phyloP scores from a whole-genome alignment of 164 flowering plant species.

The Nymphaea thermarum region DNA sequence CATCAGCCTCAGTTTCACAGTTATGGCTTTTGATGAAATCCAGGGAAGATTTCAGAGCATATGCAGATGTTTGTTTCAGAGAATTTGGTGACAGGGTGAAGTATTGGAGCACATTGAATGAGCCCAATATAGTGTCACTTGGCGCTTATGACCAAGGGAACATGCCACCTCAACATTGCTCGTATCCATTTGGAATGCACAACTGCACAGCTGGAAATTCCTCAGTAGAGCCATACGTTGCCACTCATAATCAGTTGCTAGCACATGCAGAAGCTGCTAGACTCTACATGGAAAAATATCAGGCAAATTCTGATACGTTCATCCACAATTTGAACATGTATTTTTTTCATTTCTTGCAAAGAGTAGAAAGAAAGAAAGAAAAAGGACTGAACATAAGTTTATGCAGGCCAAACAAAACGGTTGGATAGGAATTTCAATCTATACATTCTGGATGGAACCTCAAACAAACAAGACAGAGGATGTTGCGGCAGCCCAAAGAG shows the following conservation, averaged over 20 bases:
- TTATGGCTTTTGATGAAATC: background rate
- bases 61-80: constrained; percentile 64
- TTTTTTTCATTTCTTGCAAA: too few relatives aligned
- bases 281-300: constrained; percentile 44
- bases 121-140: constrained; percentile 29
- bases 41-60: constrained; percentile 56
- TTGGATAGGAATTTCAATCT: constrained; percentile 28
- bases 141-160: constrained; percentile 44
- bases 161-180: constrained; percentile 42
- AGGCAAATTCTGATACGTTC: constrained; percentile 23
- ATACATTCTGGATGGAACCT: constrained; percentile 18
- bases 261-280: constrained; percentile 64
- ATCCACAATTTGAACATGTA: too few relatives aligned
- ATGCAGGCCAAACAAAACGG: constrained; percentile 41
- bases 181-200: constrained; percentile 21
- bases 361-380: too few relatives aligned
- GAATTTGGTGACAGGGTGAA: constrained; percentile 65
- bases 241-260: constrained; percentile 42
- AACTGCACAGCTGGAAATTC: constrained; percentile 53
- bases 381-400: background rate
- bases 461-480: constrained; percentile 25
- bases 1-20: background rate
- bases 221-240: constrained; percentile 56
- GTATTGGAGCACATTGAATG: constrained; percentile 67
- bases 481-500: constrained; percentile 30